Evolutionary conservation across 495 filamentous ascomycete genomes (phyloP).

Genomic region (Aspergillus steynii): DNA sequence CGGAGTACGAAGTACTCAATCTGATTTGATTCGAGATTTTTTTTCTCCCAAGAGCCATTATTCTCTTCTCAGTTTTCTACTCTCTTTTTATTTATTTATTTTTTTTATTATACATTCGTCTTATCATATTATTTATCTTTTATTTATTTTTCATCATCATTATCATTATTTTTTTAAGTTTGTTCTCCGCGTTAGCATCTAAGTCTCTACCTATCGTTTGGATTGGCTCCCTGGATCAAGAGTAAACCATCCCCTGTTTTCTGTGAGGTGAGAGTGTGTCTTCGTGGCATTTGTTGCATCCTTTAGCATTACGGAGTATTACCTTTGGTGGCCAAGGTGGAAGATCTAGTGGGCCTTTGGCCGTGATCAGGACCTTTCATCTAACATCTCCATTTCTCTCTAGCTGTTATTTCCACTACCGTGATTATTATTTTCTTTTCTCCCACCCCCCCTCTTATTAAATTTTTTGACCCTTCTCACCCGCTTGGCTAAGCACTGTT

Average conservation of each 20-base stretch:
- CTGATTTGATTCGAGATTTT: no score
- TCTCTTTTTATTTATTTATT: constrained; percentile 11
- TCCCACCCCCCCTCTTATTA: neutral
- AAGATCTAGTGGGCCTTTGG: constrained; percentile 25
- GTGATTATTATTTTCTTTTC: constrained; percentile 16
- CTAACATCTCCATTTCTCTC: constrained; percentile 16
- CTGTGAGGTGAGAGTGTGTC: constrained; percentile 11
- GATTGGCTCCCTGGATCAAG: constrained; percentile 19
- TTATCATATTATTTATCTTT: constrained; percentile 3
- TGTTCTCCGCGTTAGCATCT: constrained; percentile 23
- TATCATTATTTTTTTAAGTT: constrained; percentile 15
- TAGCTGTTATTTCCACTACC: constrained; percentile 25
- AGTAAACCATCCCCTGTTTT: constrained; percentile 14
- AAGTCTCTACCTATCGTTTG: constrained; percentile 22
- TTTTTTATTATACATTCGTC: constrained; percentile 12
- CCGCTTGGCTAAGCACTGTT: constrained; percentile 28
- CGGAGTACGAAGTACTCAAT: no score
- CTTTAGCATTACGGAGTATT: constrained; percentile 6
- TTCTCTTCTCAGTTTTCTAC: no score
- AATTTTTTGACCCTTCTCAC: constrained; percentile 12
- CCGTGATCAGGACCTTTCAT: constrained; percentile 19
- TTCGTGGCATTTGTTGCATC: constrained; percentile 18
- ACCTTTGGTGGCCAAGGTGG: constrained; percentile 21
- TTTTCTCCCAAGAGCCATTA: no score
- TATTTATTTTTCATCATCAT: constrained; percentile 4